These are phyloP conservation scores for Penicillium sp. DNA, from an alignment of 2,329 filamentous ascomycete genomes.

Conservation along the genomic window DNA sequence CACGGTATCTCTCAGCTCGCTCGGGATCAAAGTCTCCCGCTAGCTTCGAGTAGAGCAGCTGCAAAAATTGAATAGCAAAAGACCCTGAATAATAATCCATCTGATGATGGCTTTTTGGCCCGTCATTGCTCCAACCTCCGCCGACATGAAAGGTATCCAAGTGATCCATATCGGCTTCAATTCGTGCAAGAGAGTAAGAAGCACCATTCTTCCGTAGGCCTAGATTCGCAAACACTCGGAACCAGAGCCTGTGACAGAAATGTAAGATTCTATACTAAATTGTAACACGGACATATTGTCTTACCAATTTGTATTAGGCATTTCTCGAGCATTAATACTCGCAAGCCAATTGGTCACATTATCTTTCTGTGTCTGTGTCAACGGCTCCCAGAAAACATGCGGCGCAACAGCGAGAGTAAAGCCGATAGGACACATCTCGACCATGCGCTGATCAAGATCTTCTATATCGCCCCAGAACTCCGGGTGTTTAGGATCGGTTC, in stretches of 20 bases:
- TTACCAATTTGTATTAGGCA: constrained; percentile 67
- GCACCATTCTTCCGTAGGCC: constrained; percentile 76
- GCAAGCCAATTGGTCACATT: constrained; percentile 76
- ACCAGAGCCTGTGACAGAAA: constrained; percentile 70
- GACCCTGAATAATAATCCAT: constrained; percentile 87
- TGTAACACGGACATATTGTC: constrained; percentile 16
- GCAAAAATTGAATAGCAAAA: constrained; percentile 80
- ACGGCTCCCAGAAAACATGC: constrained; percentile 66
- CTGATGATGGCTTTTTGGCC: constrained; percentile 76
- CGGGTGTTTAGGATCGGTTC: constrained; percentile 69
- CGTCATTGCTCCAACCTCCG: constrained; percentile 81
- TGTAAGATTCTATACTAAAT: background rate
- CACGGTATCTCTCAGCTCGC: constrained; percentile 70
- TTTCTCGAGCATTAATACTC: constrained; percentile 78
- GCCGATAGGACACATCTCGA: constrained; percentile 80
- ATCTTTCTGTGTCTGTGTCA: constrained; percentile 64
- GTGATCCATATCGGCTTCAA: constrained; percentile 76
- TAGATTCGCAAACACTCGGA: constrained; percentile 81
- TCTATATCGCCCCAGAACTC: constrained; percentile 80
- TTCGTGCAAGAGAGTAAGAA: constrained; percentile 68
- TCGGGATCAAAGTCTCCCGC: constrained; percentile 67
- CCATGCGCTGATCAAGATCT: constrained; percentile 81
- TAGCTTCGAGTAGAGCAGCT: constrained; percentile 75
- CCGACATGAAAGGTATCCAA: constrained; percentile 82
- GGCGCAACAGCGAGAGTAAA: constrained; percentile 73